Conservation (phyloP, 352 stramenopile species). For the Phytophthora pinifolia region DNA sequence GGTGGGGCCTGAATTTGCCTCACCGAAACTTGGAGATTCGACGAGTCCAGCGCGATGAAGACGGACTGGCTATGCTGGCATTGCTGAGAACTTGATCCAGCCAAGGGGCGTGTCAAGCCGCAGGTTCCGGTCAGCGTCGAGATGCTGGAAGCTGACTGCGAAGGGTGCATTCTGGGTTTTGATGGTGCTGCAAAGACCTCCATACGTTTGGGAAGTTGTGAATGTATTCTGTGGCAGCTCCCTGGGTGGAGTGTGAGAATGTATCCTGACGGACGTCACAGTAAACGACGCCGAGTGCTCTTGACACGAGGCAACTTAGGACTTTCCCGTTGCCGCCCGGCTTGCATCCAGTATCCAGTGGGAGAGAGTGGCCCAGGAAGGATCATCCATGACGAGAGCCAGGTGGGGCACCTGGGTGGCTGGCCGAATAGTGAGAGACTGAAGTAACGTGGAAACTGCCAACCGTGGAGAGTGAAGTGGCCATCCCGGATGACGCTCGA, state of each 20-base stretch:
- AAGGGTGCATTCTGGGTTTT: conserved; percentile 7
- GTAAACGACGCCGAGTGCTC: conserved; percentile 11
- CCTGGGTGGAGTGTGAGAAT: conserved; percentile 4
- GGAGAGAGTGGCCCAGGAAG: too few species aligned
- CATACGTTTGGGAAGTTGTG: conserved; percentile 2
- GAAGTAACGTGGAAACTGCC: too few species aligned
- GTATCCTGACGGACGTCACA: conserved; percentile 4
- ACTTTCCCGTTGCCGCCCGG: too few species aligned
- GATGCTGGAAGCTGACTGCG: conserved; percentile 6
- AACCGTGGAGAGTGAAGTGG: too few species aligned
- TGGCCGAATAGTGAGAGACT: too few species aligned
- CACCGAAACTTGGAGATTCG: conserved; percentile 5
- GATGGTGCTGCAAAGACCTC: conserved; percentile 9
- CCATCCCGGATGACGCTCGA: too few species aligned
- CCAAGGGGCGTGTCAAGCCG: conserved; percentile 7
- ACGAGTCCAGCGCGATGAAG: conserved; percentile 4
- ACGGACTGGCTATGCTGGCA: conserved; percentile 1
- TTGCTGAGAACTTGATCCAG: conserved; percentile 1
- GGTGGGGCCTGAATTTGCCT: conserved; percentile 1
- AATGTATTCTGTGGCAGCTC: conserved; percentile 8
- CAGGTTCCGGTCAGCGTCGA: conserved; percentile 1
- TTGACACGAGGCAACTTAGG: too few species aligned
- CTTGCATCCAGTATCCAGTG: too few species aligned
- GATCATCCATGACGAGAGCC: too few species aligned
- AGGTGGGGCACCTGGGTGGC: too few species aligned